phyloP scores from a whole-genome alignment of 2,329 filamentous ascomycete species.

The Fusarium abutilonis region DNA sequence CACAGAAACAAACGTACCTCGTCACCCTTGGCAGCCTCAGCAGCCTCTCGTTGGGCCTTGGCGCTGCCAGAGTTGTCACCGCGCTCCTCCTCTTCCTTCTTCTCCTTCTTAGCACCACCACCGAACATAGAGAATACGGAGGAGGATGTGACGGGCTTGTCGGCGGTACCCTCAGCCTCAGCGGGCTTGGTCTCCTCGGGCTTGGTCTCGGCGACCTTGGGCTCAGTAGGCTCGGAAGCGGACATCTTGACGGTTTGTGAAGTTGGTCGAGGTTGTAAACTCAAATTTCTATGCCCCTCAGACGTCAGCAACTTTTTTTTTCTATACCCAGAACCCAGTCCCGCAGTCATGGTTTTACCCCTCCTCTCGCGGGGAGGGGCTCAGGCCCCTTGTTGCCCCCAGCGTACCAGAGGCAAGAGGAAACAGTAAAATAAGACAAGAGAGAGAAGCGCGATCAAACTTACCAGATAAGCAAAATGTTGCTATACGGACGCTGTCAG shows the following conservation, averaged over 20 bases:
- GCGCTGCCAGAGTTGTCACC: conserved; percentile 90
- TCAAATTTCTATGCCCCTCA: conserved; percentile 25
- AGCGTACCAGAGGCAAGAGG: conserved; percentile 2
- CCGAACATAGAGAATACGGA: conserved; percentile 98
- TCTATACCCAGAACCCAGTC: conserved; percentile 15
- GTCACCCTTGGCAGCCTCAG: conserved; percentile 65
- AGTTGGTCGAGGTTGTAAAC: conserved; percentile 22
- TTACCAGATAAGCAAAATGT: conserved; percentile 36
- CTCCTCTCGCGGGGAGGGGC: conserved; percentile 34
- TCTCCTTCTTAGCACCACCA: conserved; percentile 95
- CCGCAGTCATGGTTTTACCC: conserved; percentile 40
- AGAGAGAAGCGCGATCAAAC: conserved; percentile 6
- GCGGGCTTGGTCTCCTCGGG: conserved; percentile 51
- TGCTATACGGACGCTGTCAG: conserved; percentile 22
- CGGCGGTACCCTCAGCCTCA: conserved; percentile 37
- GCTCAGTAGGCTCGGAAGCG: conserved; percentile 61
- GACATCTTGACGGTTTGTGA: conserved; percentile 55
- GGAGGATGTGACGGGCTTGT: conserved; percentile 63
- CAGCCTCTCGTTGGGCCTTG: conserved; percentile 77
- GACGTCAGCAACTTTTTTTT: conserved; percentile 35
- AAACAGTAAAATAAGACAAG: neutral
- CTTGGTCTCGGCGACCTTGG: conserved; percentile 58
- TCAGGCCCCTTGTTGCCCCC: conserved; percentile 27
- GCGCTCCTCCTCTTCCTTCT: conserved; percentile 82
- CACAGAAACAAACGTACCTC: conserved; percentile 57